Evolutionary conservation across 257 asterid species (phyloP), one percentile per base, ranked within the genome.

Genomic region (Solanum chaucha): DNA sequence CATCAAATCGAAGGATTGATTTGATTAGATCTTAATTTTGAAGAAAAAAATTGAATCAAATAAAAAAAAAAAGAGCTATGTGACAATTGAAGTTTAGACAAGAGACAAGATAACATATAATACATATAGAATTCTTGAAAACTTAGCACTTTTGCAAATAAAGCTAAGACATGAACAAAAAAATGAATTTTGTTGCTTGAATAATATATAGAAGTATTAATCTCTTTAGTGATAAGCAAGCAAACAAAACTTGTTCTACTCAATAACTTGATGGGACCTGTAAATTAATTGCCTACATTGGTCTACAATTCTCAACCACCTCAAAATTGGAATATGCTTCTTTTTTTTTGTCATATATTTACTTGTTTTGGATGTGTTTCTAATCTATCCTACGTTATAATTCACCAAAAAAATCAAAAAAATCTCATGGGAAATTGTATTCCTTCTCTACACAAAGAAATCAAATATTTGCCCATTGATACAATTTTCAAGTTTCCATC

Each of bases 401-500:
- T 5, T 83, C 34, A 72, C 77, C 61, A 5, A 51, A 67, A 59
- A 20, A 7, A 58, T 6, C 19, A 20, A 20, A 59, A 20, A 4
- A 10, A 12, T 41, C 44, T 44, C 40, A 88, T 92, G 94, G 97
- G 95, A 64, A 93, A 93, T 85, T 84, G 88, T 70, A 85, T 88
- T 9, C 14, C 87, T 5, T 40, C 46, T 89, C n/a, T 44, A 75
- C 85, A 83, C 90, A 24, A 88, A 44, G 68, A 73, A 70, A 67
- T 24, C 13, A 78, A 36, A 78, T 34, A 91, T 87, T 82, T 92
- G 87, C 98, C 99, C 30, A 89, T 95, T 70, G 94, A 94, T 86
- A 84, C 48, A 41, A 14, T 75, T 85, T 95, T 95, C 97, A 91
- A 89, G 87, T 89, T 95, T 32, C 96, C 99, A 32, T 88, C 95